Base-by-base conservation (phyloP, 169 alveolate species). In the Plasmodium adleri region DNA sequence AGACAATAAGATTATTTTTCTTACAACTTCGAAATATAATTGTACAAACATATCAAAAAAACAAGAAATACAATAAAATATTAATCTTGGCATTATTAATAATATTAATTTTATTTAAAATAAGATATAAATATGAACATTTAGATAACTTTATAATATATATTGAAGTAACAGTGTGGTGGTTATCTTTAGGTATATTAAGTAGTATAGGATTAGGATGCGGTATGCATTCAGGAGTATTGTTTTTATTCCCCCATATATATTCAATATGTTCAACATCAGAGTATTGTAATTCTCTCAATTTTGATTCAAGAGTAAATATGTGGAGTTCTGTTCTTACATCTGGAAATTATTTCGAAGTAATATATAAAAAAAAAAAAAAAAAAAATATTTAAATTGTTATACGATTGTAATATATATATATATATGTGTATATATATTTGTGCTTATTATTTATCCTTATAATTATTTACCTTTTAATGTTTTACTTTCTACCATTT, bases 151-250 rank as follows among this genome's bases (percentile, higher is more conserved):
- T 74, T 70, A 52, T 64, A 87, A 66, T 83, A 74, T 93, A 64
- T 88, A 47, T 88, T 47, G 88, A 88, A 73, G 80, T 76, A 20
- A 75, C 56, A 59, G 86, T 64, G 43, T 93, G 96, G 97, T 95
- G 97, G 97, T 62, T 93, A 22, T 91, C 93, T 3, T 76, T 95
- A 24, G 97, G 97, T 13, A 75, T 95, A 54, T 73, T 93, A 47
- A 88, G 95, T 59, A 91, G 95, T 28, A 88, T 95, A 32, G 97
- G 97, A 1, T 91, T 95, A 52, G 97, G 97, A 28, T 91, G 94
- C 68, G 97, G 97, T 47, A 92, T 95, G 93, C 97, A 95, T 60
- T 90, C 96, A 45, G 97, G 97, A 50, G 91, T 95, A 22, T 60
- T 95, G 60, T 95, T 95, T 87, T 70, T 95, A 68, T 95, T 95